Percentiles rank a stretch among this genome's conserved stretches.
phyloP scores from a whole-genome alignment of 306 rosid species.

The Prinsepia uniflora region DNA sequence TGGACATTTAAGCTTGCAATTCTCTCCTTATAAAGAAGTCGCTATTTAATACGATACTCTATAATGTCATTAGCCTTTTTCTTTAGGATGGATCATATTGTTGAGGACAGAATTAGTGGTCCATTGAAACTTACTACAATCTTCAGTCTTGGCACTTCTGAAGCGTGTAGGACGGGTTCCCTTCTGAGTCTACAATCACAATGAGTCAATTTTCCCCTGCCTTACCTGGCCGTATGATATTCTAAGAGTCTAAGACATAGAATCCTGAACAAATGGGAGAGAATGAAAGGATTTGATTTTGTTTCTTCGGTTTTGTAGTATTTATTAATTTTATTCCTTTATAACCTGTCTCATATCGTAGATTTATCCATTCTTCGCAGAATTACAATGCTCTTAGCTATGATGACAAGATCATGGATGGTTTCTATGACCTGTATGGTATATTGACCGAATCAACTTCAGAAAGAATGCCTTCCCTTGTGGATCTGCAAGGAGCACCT shows the following conservation, averaged over 20 bases:
- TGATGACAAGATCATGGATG: conserved; percentile 94
- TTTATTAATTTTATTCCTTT: conserved; percentile 50
- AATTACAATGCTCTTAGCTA: conserved; percentile 91
- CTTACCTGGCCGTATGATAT: not conserved
- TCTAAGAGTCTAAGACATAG: not conserved
- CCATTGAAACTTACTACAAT: not conserved
- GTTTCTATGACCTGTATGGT: conserved; percentile 93
- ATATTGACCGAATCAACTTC: conserved; percentile 50
- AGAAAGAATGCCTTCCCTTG: conserved; percentile 84
- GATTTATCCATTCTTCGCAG: conserved; percentile 95
- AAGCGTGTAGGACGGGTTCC: not conserved
- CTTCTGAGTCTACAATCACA: not conserved
- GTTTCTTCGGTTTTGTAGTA: conserved; percentile 34
- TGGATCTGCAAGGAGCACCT: conserved; percentile 86
- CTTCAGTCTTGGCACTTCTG: not conserved
- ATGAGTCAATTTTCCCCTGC: too few species aligned
- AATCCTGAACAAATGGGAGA: conserved; percentile 5
- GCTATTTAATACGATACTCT: not conserved
- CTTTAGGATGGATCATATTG: not conserved
- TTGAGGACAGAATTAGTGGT: not conserved
- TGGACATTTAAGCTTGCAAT: not conserved
- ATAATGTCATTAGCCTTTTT: not conserved
- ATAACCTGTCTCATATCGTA: conserved; percentile 84
- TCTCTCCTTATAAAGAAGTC: not conserved
- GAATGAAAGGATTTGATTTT: conserved; percentile 10